Base-by-base conservation (phyloP, 129 eudicot genomes). In the Chrysanthemum lavandulifolium region DNA sequence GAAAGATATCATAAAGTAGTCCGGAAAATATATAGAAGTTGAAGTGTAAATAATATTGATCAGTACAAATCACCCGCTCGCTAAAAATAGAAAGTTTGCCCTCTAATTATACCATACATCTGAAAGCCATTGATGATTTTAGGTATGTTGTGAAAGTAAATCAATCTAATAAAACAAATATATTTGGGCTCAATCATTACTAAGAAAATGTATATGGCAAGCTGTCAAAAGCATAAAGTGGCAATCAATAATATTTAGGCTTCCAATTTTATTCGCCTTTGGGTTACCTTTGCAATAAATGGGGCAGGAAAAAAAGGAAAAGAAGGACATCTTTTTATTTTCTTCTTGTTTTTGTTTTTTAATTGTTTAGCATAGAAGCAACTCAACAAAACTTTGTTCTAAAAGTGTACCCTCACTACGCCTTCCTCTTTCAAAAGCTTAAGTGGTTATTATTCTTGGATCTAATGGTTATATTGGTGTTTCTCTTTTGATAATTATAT, bases 181-280 rank as follows among this genome's bases (percentile, higher is more conserved):
- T 56, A 57, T 14, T 66, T 54, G 56, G 27, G 40, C 33, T 71
- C 68, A 65, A 78, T 72, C 73, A 72, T 78, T 66, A 45, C 27
- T 53, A 13, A 15, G 53, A 45, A 69, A 72, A 64, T 65, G 82
- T 78, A 72, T 54, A 71, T 65, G 78, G 69, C 82, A 78, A 78
- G 82, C 67, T 78, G 82, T 72, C 78, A 72, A 78, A 65, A 72
- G 82, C 78, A 78, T 78, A 78, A 78, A 78, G 82, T 48, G 73
- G 69, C 69, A 78, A 72, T 72, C 73, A 47, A 55, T 57, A 27
- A 57, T 54, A 78, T 65, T 72, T 72, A 68, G 77, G 66, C 77
- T 71, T 78, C 36, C 51, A 71, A 27, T 14, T 71, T 71, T 78
- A 78, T 78, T 78, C 82, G 75, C 77, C 65, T 71, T 78, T 77